Percentiles rank a stretch among this genome's conserved stretches.
Conservation (phyloP, 345 rosid species). For the Linum lewisii region DNA sequence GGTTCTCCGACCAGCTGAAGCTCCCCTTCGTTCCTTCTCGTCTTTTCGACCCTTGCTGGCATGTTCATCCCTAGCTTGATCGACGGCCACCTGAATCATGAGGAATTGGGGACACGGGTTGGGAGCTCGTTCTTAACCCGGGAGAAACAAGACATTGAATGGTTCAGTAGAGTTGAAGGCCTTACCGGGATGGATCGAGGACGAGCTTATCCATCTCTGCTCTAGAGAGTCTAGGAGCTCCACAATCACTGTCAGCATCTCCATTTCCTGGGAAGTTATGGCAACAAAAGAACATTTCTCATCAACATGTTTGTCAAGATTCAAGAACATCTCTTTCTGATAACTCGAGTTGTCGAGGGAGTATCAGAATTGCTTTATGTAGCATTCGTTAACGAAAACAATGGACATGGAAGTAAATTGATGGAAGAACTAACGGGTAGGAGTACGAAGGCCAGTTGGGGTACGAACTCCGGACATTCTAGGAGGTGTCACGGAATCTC, state of each 20-base stretch:
- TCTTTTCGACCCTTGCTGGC: conserved; percentile 72
- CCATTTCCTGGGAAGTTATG: conserved; percentile 29
- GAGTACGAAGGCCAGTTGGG: conserved; percentile 35
- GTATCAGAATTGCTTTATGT: too few relatives aligned
- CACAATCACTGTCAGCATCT: conserved; percentile 25
- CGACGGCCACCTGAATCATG: conserved; percentile 47
- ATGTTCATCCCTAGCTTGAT: conserved; percentile 63
- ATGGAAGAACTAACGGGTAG: conserved; percentile 27
- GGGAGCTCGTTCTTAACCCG: neutral
- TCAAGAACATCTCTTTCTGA: too few relatives aligned
- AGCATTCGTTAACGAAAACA: conserved; percentile 3
- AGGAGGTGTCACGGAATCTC: conserved; percentile 31
- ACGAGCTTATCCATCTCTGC: conserved; percentile 47
- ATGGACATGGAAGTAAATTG: neutral
- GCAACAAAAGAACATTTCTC: neutral
- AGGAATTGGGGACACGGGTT: neutral
- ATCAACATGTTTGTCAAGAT: too few relatives aligned
- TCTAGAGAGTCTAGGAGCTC: conserved; percentile 42
- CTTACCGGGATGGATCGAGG: conserved; percentile 59
- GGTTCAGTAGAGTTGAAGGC: neutral
- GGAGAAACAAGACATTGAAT: neutral
- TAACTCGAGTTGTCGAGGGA: too few relatives aligned
- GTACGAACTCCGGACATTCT: conserved; percentile 41
- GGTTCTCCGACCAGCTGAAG: conserved; percentile 79
- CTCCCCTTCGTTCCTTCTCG: conserved; percentile 61